A percentile compares a stretch with the other conserved stretches of the same genome.
phyloP scores from a whole-genome alignment of 2,329 filamentous ascomycete species.

The Fonsecaea multimorphosa region DNA sequence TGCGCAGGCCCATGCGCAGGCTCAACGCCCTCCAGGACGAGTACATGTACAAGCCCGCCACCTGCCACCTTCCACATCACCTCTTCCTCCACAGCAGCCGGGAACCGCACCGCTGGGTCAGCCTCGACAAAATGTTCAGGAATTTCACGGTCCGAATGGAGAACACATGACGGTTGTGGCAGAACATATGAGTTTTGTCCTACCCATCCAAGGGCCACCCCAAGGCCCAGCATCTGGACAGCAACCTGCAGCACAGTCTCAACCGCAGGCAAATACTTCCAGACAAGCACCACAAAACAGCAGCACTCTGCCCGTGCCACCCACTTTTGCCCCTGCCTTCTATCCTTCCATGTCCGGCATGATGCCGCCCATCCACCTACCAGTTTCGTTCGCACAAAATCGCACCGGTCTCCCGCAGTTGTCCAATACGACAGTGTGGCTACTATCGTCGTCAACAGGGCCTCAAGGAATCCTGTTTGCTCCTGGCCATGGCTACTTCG shows the following conservation, averaged over 20 bases:
- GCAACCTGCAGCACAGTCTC: background rate
- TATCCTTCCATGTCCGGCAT: background rate
- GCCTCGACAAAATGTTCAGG: slow-evolving; percentile 15
- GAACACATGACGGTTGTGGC: slow-evolving; percentile 29
- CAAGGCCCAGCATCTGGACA: slow-evolving; percentile 27
- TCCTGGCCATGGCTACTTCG: slow-evolving; percentile 37
- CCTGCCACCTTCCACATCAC: background rate
- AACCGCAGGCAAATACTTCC: slow-evolving; percentile 1
- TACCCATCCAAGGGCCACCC: background rate
- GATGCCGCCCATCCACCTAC: background rate
- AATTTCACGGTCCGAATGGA: slow-evolving; percentile 28
- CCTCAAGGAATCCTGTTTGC: slow-evolving; percentile 39
- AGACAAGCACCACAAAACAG: slow-evolving; percentile 1
- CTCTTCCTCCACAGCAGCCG: background rate
- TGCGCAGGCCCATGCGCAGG: background rate
- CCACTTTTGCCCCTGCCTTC: background rate
- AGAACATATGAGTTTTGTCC: slow-evolving; percentile 19
- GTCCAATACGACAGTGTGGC: slow-evolving; percentile 33
- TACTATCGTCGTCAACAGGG: slow-evolving; percentile 36
- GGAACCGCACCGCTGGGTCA: background rate
- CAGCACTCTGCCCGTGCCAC: background rate
- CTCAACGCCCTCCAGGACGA: background rate
- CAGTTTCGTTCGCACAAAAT: background rate
- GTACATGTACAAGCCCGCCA: background rate
- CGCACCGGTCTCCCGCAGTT: background rate